Evolutionary conservation across 1,284 basidiomycete genomes (phyloP).

Genomic region (Taiwanofungus camphoratus): DNA sequence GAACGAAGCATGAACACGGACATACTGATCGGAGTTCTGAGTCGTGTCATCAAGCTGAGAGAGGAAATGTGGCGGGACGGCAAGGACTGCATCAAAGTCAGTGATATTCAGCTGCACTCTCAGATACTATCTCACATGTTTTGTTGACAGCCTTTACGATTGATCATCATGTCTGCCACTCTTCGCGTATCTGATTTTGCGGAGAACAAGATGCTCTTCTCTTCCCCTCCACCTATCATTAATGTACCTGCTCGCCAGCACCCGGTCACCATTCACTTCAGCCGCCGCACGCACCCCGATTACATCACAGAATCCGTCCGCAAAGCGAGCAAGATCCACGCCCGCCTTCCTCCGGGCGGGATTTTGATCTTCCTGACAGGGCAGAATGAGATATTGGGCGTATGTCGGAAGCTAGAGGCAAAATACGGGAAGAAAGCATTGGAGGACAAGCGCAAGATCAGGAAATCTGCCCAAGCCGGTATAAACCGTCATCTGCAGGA

Average conservation of each 20-base stretch:
- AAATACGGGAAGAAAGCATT: constrained; percentile 71
- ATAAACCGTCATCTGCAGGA: constrained; percentile 6
- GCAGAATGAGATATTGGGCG: constrained; percentile 68
- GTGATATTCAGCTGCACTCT: background rate
- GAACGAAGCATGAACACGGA: constrained; percentile 99
- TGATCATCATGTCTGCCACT: constrained; percentile 99
- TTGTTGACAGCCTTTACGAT: constrained; percentile 81
- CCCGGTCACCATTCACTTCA: constrained; percentile 95
- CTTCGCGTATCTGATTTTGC: constrained; percentile 92
- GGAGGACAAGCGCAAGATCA: constrained; percentile 41
- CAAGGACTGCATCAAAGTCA: constrained; percentile 60
- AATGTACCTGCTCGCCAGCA: constrained; percentile 89
- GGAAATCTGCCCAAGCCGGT: constrained; percentile 23
- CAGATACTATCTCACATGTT: constrained; percentile 4
- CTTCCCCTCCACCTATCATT: constrained; percentile 83
- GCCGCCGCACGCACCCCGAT: constrained; percentile 78
- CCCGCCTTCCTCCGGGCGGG: constrained; percentile 64
- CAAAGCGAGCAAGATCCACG: constrained; percentile 81
- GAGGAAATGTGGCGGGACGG: constrained; percentile 84
- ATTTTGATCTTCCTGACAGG: constrained; percentile 75
- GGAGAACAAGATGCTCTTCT: constrained; percentile 81
- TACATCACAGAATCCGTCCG: constrained; percentile 90
- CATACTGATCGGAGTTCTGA: constrained; percentile 93
- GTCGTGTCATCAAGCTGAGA: constrained; percentile 83
- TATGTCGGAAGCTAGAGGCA: constrained; percentile 70